Evolutionary conservation across 2,329 filamentous ascomycete genomes (phyloP).

Genomic region (Didymella keratinophila): DNA sequence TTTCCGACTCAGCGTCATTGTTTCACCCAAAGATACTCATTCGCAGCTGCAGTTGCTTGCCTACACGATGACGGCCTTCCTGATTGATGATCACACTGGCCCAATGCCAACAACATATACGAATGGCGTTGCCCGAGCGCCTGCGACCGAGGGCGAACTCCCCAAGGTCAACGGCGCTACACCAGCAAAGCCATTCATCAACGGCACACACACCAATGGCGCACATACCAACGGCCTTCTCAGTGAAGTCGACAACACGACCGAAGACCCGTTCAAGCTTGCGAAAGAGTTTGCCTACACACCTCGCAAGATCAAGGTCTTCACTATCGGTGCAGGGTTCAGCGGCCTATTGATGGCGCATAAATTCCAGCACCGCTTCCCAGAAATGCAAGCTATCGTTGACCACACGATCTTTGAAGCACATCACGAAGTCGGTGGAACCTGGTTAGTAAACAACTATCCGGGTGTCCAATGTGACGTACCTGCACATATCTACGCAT

Average conservation of each 20-base stretch:
- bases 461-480: neutral
- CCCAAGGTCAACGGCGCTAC: neutral
- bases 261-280: constrained; percentile 29
- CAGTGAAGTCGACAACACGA: neutral
- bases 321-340: constrained; percentile 46
- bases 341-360: constrained; percentile 38
- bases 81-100: neutral
- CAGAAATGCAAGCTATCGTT: neutral
- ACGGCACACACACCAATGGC: neutral
- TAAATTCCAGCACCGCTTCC: neutral
- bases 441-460: neutral
- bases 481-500: neutral
- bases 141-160: neutral
- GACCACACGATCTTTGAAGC: neutral
- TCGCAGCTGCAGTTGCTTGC: neutral
- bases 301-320: constrained; percentile 28
- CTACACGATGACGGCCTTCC: neutral
- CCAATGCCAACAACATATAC: neutral
- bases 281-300: constrained; percentile 30
- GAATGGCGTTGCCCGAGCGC: neutral
- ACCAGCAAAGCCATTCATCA: neutral
- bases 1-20: neutral
- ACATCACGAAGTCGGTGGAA: neutral
- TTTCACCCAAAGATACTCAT: neutral
- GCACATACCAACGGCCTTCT: neutral